Conservation (phyloP, 2,329 filamentous ascomycete genomes). For the Cladosporium oxysporum region DNA sequence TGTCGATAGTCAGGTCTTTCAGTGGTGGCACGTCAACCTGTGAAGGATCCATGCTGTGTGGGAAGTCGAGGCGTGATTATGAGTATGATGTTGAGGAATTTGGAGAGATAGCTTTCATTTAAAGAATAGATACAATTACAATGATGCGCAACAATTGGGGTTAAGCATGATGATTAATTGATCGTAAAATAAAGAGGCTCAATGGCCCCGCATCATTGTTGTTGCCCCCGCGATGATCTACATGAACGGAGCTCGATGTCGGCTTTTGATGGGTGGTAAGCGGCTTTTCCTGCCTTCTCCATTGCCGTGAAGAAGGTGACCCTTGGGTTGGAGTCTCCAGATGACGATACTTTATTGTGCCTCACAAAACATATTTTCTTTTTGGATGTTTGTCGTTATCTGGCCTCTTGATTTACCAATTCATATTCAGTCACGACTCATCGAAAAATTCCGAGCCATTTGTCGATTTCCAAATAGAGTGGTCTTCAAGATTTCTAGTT, state of each 20-base stretch:
- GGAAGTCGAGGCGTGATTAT: neutral
- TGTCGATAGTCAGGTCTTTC: slow-evolving; percentile 74
- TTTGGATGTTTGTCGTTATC: neutral
- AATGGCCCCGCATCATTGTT: slow-evolving; percentile 15
- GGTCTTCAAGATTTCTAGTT: neutral
- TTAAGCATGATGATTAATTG: neutral
- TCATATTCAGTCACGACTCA: neutral
- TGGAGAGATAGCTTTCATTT: neutral
- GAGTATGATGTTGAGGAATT: neutral
- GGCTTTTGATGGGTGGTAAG: slow-evolving; percentile 12
- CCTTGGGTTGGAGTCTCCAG: neutral
- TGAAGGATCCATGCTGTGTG: slow-evolving; percentile 45
- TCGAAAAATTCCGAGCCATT: neutral
- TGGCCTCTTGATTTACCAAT: neutral
- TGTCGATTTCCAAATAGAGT: neutral
- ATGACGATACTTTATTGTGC: neutral
- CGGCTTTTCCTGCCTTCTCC: slow-evolving; percentile 4
- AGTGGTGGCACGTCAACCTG: slow-evolving; percentile 53
- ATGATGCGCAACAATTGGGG: neutral
- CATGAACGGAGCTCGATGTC: slow-evolving; percentile 1
- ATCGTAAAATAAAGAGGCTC: neutral
- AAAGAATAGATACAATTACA: neutral
- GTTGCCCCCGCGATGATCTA: slow-evolving; percentile 4
- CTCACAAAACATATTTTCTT: neutral
- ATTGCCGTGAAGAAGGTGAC: slow-evolving; percentile 3